Evolutionary conservation across 768 basidiomycete genomes (phyloP), one percentile per base, ranked within the genome.

Genomic region (Mycena vitilis): DNA sequence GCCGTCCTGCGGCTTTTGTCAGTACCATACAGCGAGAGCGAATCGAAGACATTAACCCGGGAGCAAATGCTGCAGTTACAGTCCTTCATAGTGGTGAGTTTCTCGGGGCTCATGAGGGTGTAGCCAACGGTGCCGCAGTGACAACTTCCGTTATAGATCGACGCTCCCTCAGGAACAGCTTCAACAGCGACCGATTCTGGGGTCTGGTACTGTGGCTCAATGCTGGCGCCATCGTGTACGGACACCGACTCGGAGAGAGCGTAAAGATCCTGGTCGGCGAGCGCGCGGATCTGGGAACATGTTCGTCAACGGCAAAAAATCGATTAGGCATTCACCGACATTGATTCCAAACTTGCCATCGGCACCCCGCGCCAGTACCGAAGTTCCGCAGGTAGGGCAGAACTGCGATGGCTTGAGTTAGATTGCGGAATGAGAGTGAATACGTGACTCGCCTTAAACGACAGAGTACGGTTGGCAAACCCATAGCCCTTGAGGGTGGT

Each of bases 21-120:
- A 34, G n/a, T 15, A 25, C 30, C 30, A 30, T 30, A 25, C 25
- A 0, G 34, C 2, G 20, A 34, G 37, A 18, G 42, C 5, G 8
- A 22, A 25, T 20, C 18, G 44, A 42, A 22, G 37, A 22, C 11
- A 59, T 61, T 13, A 4, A 63, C 68, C 22, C 63, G 48, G 5
- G 22, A 44, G 60, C 68, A 70, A 12, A 70, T 70, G 42, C 68
- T 70, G 63, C 68, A 70, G 40, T 70, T 61, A 59, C 68, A 70
- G 18, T 42, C 52, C 4, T 18, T 11, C 53, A 59, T 63, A 6
- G 22, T 9, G 20, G 40, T 40, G 40, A 70, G 6, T 23, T 60
- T 22, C 25, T 61, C 37, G 10, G 59, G 45, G 47, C 16, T 57
- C 15, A 57, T 45, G 12, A 65, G 11, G 23, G 53, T 13, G n/a